Conservation (phyloP, 108 stramenopile genomes). For the Cyclotella atomus region DNA sequence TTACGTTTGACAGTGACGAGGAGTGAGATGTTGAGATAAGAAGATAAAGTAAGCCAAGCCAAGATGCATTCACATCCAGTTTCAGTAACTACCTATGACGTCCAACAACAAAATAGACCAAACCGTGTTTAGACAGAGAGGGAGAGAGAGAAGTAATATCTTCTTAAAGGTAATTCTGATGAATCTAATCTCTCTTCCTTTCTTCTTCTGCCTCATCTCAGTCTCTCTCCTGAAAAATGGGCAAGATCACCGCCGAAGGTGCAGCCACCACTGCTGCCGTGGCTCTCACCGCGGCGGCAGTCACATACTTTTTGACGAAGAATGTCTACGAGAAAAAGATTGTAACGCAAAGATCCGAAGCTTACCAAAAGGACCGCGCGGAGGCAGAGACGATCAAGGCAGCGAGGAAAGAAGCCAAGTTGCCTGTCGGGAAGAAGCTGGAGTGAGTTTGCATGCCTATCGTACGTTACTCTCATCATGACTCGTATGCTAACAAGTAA, state of each 20-base stretch:
- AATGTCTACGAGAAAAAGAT: conserved; percentile 23
- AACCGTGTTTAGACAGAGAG: no score
- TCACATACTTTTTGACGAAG: conserved; percentile 47
- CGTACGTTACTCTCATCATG: no score
- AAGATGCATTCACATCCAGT: no score
- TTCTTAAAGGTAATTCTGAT: no score
- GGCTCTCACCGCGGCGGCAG: conserved; percentile 25
- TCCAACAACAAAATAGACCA: no score
- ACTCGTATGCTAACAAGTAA: background rate
- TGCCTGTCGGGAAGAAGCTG: conserved; percentile 59
- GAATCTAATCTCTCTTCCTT: no score
- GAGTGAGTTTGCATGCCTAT: conserved; percentile 27
- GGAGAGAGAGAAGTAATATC: no score
- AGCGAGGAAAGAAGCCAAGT: conserved; percentile 5
- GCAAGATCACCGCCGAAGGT: conserved; percentile 16
- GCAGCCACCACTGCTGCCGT: conserved; percentile 19
- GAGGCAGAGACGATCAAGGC: conserved; percentile 9
- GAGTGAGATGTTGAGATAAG: background rate
- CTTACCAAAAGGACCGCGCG: conserved; percentile 39
- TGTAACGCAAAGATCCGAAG: conserved; percentile 26
- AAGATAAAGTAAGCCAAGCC: no score
- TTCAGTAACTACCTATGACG: no score
- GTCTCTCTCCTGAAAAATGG: conserved; percentile 2
- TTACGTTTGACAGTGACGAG: conserved; percentile 58
- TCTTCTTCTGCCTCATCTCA: background rate